Base-by-base conservation (phyloP, 2,329 filamentous ascomycete species). In the Alternaria burnsii region DNA sequence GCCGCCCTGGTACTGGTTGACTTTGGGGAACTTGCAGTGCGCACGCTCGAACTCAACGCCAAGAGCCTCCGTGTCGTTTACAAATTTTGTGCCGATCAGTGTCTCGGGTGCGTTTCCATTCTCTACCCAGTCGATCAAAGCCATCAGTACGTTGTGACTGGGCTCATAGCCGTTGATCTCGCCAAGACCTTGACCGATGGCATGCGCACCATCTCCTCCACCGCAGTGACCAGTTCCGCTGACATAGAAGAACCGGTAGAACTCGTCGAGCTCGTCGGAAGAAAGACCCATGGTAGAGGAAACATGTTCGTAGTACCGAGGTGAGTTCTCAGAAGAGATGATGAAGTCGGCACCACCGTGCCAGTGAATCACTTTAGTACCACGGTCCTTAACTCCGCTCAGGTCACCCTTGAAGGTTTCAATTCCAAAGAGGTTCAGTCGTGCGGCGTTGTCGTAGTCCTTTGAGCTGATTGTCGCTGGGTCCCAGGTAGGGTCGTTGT, bases 201-300 rank as follows among this genome's bases (percentile, higher is more conserved):
- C 70, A 47, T 70, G 73, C 1, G 84, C 84, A 1, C 84, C 84
- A 2, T 73, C 75, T 7, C 86, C 85, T 6, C 81, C 80, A 32
- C 60, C 63, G 67, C 85, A 87, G 70, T 87, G 85, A 2, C 72
- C 77, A 76, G 85, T 84, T 7, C 85, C 86, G 58, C 71, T 82
- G 71, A 83, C 83, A 32, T 79, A 79, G 76, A 87, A 87, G 71
- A 80, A 82, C 48, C 85, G 80, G 64, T 84, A 82, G 60, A 83
- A 84, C 1, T 72, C 67, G 57, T 84, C 81, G 5, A 84, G 68
- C 55, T 79, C 60, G 0, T 61, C 48, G 1, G 71, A 51, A 0
- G 72, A 62, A 0, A 77, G 66, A 3, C 70, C 63, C 82, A 85
- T 83, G 0, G 80, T 83, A 26, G 71, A n/a, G 3, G 76, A 72